Percentiles rank a stretch among this genome's conserved stretches.
These are phyloP conservation scores for Zymoseptoria pseudotritici DNA, from an alignment of 2,329 filamentous ascomycete genomes.

Conservation along the genomic window DNA sequence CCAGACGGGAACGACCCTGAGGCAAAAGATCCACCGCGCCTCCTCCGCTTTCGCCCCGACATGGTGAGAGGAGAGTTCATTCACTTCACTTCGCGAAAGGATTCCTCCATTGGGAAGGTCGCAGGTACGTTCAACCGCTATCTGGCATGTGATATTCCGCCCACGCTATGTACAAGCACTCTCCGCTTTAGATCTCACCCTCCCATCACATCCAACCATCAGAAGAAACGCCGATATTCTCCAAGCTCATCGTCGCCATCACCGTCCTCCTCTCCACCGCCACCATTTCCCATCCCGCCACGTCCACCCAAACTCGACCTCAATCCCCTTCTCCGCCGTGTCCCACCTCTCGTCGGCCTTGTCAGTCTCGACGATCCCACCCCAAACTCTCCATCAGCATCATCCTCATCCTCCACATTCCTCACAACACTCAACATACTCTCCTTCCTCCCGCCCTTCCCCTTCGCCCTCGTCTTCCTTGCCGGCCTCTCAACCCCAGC, in stretches of 20 bases:
- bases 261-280: neutral
- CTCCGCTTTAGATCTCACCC: neutral
- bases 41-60: neutral
- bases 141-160: neutral
- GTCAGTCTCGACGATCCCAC: neutral
- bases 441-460: neutral
- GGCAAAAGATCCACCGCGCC: neutral
- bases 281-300: neutral
- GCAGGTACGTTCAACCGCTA: neutral
- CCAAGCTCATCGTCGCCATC: neutral
- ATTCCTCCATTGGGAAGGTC: neutral
- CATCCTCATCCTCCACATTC: neutral
- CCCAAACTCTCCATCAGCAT: neutral
- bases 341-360: neutral
- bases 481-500: neutral
- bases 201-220: neutral
- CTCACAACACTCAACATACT: neutral
- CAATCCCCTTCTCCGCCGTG: neutral
- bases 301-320: neutral
- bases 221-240: neutral
- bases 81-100: neutral
- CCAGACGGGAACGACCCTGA: no score
- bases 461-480: neutral
- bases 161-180: neutral
- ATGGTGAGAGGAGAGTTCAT: neutral